Base-by-base conservation (phyloP, 2,329 filamentous ascomycete species). In the Botryotinia narcissicola region DNA sequence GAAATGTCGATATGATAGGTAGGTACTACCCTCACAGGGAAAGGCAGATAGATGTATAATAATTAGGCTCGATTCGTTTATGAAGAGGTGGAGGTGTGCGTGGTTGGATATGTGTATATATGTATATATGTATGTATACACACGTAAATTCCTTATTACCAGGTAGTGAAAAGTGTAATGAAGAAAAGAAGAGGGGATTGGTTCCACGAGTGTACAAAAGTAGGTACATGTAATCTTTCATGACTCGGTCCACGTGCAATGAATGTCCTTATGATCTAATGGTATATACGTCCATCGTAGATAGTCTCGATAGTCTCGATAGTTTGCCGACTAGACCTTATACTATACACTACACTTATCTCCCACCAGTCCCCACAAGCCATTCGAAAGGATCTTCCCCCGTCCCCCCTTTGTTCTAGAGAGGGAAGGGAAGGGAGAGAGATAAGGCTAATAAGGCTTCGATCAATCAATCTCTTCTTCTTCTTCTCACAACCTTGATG, bases 331-430 rank as follows among this genome's bases (percentile, higher is more conserved):
- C 25, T 51, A 51, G 48, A 51, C 48, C 48, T 51, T 16, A n/a
- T n/a, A 51, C 25, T 51, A 14, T 57, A 54, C 51, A 62, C 37
- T 62, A 12, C 22, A 64, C 40, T 64, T 64, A 64, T 64, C 61
- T 64, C 44, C 61, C 61, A 64, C 40, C 40, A 46, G 61, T 64
- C 40, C n/a, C 61, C 61, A 64, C 61, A 64, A 57, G 51, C 51
- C 16, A 9, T 32, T 64, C 42, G 8, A 46, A 64, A 20, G n/a
- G 40, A 42, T 20, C 29, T 64, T 64, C 2, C n/a, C 25, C 29
- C 59, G 25, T 29, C 32, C 59, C 59, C 61, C 61, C 40, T 64
- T 64, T 44, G 61, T 64, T 44, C 61, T 46, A 63, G 37, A 63
- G 61, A 46, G 37, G 8, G 37, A 37, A 37, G 37, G 37, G 37